Evolutionary conservation across 306 rosid genomes (phyloP), one percentile per base, ranked within the genome.

Genomic region (Cicer pinnatifidum): DNA sequence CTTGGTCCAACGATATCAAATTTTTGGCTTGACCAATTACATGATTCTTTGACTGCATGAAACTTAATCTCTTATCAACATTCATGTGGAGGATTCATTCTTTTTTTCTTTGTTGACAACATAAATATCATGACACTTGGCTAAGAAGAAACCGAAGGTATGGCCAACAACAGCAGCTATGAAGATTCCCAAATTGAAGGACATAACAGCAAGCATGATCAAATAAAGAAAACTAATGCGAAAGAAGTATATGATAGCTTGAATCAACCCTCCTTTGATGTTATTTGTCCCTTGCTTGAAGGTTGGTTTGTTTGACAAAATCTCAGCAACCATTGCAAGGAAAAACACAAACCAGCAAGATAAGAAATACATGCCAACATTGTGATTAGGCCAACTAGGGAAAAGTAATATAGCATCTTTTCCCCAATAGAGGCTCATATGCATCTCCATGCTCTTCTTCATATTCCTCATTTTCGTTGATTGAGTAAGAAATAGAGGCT

Each of bases 171-270:
- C 80, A 8, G 93, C 90, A 11, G 86, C 92, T 1, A 91, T 38
- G 79, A 91, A 85, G 71, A 91, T 80, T 1, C 94, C 92, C 1
- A 84, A 60, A 51, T 91, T 91, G 82, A 87, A 89, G 28, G 97
- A 87, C 92, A 91, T 87, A 6, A 86, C 89, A 2, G 95, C 81
- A 0, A 89, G 82, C 95, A 87, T 87, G 48, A 89, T 84, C 86
- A 86, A 65, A 76, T 91, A 91, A 60, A 66, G 69, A 11, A 87
- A 70, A 15, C 73, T 82, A 0, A 80, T 58, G 9, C 89, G 86
- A 9, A 84, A 46, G 2, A 82, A 70, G 33, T 81, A 80, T 33
- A 87, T 15, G 6, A 48, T 60, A 20, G 92, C 69, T 20, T 75
- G 84, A 46, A 70, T 28, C 38, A 82, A 79, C 23, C 77, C 79